Conservation (phyloP, 371 early-diverging fungal species). For the Syncephalis fuscata region DNA sequence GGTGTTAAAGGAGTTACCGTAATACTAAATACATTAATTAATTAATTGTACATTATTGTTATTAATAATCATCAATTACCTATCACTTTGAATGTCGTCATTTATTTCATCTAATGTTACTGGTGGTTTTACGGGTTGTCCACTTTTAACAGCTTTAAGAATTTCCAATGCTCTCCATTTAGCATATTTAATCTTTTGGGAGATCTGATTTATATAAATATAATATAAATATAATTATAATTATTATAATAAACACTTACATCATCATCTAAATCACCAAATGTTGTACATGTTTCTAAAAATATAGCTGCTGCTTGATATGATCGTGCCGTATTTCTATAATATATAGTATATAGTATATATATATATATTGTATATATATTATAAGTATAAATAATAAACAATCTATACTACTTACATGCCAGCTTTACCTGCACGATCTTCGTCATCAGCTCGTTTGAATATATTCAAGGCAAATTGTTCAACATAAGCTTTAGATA, state of each 20-base stretch:
- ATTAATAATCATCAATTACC: too few relatives aligned
- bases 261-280: conserved; percentile 59
- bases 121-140: conserved; percentile 48
- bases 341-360: too few relatives aligned
- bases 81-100: too few relatives aligned
- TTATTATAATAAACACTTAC: conserved; percentile 13
- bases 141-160: conserved; percentile 79
- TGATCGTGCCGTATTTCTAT: conserved; percentile 72
- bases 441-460: conserved; percentile 80
- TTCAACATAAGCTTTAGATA: conserved; percentile 70
- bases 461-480: conserved; percentile 88
- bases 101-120: conserved; percentile 24
- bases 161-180: conserved; percentile 93
- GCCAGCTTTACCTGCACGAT: conserved; percentile 53
- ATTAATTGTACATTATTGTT: too few relatives aligned
- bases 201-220: conserved; percentile 20
- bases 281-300: conserved; percentile 60
- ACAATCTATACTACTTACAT: conserved; percentile 27
- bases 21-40: neutral
- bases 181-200: conserved; percentile 84
- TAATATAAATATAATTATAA: neutral
- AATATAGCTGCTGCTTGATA: conserved; percentile 73
- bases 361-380: too few relatives aligned
- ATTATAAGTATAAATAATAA: neutral
- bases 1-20: neutral